Base-by-base conservation (phyloP, 495 filamentous ascomycete species). In the Lepraria neglecta region DNA sequence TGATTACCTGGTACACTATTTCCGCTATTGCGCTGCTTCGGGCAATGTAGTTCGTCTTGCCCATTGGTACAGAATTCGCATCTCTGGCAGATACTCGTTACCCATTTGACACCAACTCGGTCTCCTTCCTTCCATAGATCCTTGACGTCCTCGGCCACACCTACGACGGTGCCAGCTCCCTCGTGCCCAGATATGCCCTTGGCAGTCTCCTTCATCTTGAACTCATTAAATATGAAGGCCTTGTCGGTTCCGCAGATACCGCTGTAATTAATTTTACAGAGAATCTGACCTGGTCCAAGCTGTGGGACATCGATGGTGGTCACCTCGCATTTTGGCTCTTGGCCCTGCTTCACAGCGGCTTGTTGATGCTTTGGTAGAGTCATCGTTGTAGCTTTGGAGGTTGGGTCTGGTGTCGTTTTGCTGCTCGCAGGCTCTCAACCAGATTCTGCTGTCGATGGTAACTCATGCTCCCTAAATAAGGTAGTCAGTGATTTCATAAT, bases 41-140 rank as follows among this genome's bases (percentile, higher is more conserved):
- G 21, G 21, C 58, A 59, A 15, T 38, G 46, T 19, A 59, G 14
- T 30, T 52, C 46, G 38, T 59, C 44, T 3, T n/a, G 2, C 1
- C 45, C 44, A 6, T 51, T 40, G 45, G 46, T 51, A 11, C 57
- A 51, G 15, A 51, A 50, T 6, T 50, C 56, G 56, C 44, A 59
- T 12, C 12, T 38, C 35, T 12, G 35, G 35, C 56, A 40, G 38
- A 59, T 21, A 19, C 28, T 48, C 12, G 28, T 35, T 46, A 27
- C 21, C 56, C 30, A 59, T 38, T 59, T 42, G 4, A 59, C 35
- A 3, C 30, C 56, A 1, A 50, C 44, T 30, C 57, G 12, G 19
- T 40, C 57, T 35, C 21, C 44, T 21, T 51, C 28, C 7, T 55
- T 40, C 52, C 52, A 55, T 4, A 27, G 52, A 11, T 42, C 35